Percentiles rank a stretch among this genome's conserved stretches.
Evolutionary conservation across 306 rosid genomes (phyloP).

Genomic region (Cucurbita argyrosperma): DNA sequence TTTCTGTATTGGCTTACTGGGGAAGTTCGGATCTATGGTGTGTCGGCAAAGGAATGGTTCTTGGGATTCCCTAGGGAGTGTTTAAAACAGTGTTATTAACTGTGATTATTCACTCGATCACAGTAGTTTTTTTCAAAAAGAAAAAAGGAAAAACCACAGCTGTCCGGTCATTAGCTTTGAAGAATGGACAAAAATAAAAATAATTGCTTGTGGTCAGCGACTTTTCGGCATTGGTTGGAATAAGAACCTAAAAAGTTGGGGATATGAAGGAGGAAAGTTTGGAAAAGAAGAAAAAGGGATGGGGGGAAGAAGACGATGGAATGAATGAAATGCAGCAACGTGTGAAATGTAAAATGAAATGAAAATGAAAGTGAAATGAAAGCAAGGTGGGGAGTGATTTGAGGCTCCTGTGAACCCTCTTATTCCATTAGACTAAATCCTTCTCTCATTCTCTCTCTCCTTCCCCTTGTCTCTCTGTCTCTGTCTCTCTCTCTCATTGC

Average conservation of each 20-base stretch:
- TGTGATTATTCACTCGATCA: not conserved
- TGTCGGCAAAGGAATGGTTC: not conserved
- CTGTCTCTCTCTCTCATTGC: not conserved
- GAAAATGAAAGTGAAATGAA: conserved; percentile 2
- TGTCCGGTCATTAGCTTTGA: not conserved
- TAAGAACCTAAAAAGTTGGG: conserved; percentile 1
- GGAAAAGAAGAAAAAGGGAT: not conserved
- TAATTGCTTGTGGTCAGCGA: not conserved
- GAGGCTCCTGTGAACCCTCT: conserved; percentile 3
- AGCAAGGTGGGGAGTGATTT: not conserved
- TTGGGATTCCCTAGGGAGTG: not conserved
- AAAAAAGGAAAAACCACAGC: not conserved
- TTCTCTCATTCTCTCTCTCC: not conserved
- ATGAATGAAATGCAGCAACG: not conserved
- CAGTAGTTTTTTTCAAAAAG: not conserved
- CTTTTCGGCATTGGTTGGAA: not conserved
- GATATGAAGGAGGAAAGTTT: not conserved
- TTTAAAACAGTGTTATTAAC: not conserved
- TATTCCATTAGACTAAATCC: not conserved
- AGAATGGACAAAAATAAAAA: not conserved
- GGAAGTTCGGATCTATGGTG: not conserved
- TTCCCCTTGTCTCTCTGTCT: not conserved
- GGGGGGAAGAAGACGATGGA: not conserved
- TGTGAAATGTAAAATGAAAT: conserved; percentile 5
- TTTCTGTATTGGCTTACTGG: not conserved